phyloP scores from a whole-genome alignment of 345 rosid genomes.

The Lepidium africanum region DNA sequence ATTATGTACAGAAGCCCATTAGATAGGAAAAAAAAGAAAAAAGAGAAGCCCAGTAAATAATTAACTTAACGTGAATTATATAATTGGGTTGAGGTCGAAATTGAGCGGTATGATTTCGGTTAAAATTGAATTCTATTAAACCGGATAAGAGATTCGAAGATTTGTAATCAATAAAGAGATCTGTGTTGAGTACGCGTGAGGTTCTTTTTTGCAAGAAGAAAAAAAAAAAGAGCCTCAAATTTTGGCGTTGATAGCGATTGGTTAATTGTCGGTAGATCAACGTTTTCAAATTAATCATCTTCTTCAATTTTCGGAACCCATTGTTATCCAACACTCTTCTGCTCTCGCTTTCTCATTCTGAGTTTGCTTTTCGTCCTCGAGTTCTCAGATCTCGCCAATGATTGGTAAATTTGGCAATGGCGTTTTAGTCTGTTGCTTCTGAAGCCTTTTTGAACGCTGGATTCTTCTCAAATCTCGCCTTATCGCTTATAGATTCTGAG shows the following conservation, averaged over 20 bases:
- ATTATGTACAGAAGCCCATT: background rate
- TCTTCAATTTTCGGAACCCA: background rate
- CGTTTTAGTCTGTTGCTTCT: background rate
- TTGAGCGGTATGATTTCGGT: background rate
- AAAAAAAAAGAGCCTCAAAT: background rate
- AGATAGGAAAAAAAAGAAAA: no score
- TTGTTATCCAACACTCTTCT: no score
- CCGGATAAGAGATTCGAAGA: no score
- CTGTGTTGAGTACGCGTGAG: slow-evolving; percentile 3
- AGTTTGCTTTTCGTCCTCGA: background rate
- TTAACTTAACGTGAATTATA: no score
- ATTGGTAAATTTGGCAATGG: background rate
- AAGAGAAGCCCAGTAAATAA: no score
- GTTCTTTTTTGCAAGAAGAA: background rate
- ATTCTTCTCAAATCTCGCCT: slow-evolving; percentile 4
- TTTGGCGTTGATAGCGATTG: slow-evolving; percentile 24
- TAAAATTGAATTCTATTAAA: background rate
- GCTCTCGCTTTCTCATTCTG: background rate
- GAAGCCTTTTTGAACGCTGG: slow-evolving; percentile 7
- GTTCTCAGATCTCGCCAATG: slow-evolving; percentile 19
- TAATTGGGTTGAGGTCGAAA: no score
- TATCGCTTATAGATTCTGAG: slow-evolving; percentile 9
- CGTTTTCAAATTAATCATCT: background rate
- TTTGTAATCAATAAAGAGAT: background rate
- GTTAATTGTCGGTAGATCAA: slow-evolving; percentile 18